These are phyloP conservation scores for Paramyrothecium roridum DNA, from an alignment of 2,329 filamentous ascomycete genomes.

Conservation along the genomic window DNA sequence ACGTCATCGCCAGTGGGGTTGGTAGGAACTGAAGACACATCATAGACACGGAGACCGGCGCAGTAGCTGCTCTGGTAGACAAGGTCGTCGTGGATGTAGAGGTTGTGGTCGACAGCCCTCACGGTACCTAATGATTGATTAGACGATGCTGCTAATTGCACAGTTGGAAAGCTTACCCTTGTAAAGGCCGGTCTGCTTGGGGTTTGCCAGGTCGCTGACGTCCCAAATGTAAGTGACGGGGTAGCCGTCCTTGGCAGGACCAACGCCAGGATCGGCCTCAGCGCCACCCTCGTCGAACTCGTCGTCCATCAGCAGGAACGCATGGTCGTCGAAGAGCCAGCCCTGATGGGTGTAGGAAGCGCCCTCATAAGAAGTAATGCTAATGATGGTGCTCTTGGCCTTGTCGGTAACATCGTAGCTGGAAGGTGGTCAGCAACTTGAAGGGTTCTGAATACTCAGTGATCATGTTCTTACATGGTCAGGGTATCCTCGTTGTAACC, in stretches of 20 bases:
- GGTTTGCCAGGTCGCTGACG: constrained; percentile 9
- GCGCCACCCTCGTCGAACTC: constrained; percentile 45
- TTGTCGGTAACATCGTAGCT: constrained; percentile 40
- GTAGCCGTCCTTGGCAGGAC: constrained; percentile 1
- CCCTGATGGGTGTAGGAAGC: constrained; percentile 55
- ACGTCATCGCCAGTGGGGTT: constrained; percentile 36
- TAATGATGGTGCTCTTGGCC: constrained; percentile 39
- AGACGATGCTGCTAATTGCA: no score
- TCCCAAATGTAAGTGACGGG: not conserved
- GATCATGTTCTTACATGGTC: constrained; percentile 26
- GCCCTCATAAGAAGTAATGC: constrained; percentile 49
- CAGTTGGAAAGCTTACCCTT: constrained; percentile 38
- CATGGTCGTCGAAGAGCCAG: constrained; percentile 42
- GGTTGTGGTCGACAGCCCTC: constrained; percentile 41
- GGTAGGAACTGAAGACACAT: constrained; percentile 23
- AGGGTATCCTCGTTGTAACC: constrained; percentile 48
- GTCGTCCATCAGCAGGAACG: constrained; percentile 45
- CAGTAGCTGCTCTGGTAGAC: constrained; percentile 45
- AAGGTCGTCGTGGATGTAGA: constrained; percentile 37
- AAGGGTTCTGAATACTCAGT: no score
- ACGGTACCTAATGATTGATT: constrained; percentile 33
- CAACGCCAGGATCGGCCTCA: constrained; percentile 15
- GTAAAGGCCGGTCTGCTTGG: constrained; percentile 45
- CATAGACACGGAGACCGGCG: constrained; percentile 37
- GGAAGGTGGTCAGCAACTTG: not conserved